These are phyloP conservation scores for Prototheca cutis DNA, from an alignment of 163 green algal genomes.

Conservation along the genomic window DNA sequence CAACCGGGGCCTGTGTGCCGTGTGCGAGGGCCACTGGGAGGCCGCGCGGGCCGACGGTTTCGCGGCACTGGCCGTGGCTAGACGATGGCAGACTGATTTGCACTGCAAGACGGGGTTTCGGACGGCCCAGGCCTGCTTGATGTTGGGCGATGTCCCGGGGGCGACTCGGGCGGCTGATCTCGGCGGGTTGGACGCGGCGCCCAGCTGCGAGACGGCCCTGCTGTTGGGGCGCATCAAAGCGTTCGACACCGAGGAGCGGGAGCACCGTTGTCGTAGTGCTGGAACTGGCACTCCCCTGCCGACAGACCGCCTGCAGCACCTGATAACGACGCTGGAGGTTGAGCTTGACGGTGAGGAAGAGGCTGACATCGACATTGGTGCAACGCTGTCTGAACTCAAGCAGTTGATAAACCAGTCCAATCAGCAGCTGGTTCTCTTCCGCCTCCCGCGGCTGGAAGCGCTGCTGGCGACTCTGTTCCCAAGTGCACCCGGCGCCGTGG, in stretches of 20 bases:
- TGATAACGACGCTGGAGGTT: not conserved
- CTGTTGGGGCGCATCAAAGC: not conserved
- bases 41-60: slow-evolving; percentile 3
- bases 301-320: not conserved
- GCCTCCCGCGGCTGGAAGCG: too few species aligned
- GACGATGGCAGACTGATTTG: not conserved
- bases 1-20: slow-evolving; percentile 4
- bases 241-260: too few species aligned
- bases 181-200: too few species aligned
- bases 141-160: slow-evolving; percentile 2
- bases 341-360: not conserved
- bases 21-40: slow-evolving; percentile 4
- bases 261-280: too few species aligned
- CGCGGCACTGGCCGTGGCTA: not conserved
- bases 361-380: not conserved
- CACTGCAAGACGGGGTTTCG: slow-evolving; percentile 8
- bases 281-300: too few species aligned
- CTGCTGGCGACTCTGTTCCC: too few species aligned
- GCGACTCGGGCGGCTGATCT: too few species aligned
- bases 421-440: not conserved
- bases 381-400: not conserved
- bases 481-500: too few species aligned
- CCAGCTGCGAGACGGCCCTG: not conserved
- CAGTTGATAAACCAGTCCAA: not conserved
- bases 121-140: not conserved